phyloP scores from a whole-genome alignment of 768 basidiomycete species.

The Pleurotus platypus region DNA sequence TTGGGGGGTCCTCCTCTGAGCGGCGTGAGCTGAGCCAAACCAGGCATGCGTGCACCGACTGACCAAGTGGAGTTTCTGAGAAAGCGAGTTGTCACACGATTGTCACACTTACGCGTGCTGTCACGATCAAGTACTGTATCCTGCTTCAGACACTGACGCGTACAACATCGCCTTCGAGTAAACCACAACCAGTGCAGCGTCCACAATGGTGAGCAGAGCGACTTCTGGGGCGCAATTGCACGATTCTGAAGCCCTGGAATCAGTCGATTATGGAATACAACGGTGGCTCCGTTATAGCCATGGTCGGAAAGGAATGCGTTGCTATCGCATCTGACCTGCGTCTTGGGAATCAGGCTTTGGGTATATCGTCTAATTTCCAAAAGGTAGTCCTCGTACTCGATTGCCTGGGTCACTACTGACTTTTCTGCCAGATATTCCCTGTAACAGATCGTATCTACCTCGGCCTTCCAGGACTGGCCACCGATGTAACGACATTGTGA shows the following conservation, averaged over 20 bases:
- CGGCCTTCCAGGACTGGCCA: constrained; percentile 89
- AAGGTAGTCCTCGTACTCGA: constrained; percentile 54
- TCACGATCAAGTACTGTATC: constrained; percentile 4
- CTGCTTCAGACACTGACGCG: constrained; percentile 5
- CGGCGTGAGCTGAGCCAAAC: not conserved
- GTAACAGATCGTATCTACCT: constrained; percentile 89
- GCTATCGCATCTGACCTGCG: constrained; percentile 96
- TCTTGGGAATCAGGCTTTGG: constrained; percentile 82
- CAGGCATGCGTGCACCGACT: not conserved
- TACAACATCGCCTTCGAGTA: constrained; percentile 10
- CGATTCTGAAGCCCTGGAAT: no score
- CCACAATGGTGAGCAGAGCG: constrained; percentile 36
- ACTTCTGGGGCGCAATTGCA: no score
- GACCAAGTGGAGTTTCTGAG: not conserved
- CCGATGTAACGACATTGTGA: constrained; percentile 90
- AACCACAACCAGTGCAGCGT: constrained; percentile 9
- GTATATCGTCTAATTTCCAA: constrained; percentile 89
- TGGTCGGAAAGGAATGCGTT: constrained; percentile 98
- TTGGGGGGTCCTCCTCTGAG: not conserved
- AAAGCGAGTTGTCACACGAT: constrained; percentile 5
- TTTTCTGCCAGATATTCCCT: constrained; percentile 73
- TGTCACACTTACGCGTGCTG: not conserved
- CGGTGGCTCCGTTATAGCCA: constrained; percentile 98
- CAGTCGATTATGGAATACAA: constrained; percentile 92
- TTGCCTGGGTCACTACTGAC: constrained; percentile 14